Percentiles rank a stretch among this genome's conserved stretches.
Conservation (phyloP, 768 basidiomycete species). For the Russula dissimulans region DNA sequence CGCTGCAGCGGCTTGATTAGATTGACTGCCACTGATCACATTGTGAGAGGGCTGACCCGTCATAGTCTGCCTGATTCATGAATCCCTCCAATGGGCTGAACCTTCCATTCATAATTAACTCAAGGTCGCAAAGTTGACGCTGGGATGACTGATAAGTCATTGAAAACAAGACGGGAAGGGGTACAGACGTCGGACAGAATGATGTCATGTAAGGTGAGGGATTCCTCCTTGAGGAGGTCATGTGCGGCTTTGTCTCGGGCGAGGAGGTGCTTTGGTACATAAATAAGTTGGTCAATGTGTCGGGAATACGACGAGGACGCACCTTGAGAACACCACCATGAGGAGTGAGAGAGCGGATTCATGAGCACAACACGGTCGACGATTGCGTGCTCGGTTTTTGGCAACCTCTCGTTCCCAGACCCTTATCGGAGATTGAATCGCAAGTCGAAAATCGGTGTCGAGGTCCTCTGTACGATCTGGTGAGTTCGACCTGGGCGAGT, state of each 20-base stretch:
- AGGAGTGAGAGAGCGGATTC: too few species aligned
- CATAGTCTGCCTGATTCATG: slow-evolving; percentile 88
- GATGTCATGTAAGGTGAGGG: slow-evolving; percentile 60
- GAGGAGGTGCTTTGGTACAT: slow-evolving; percentile 59
- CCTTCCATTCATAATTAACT: slow-evolving; percentile 92
- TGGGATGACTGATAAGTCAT: slow-evolving; percentile 25
- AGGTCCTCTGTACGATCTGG: too few species aligned
- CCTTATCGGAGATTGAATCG: too few species aligned
- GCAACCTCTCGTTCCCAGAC: too few species aligned
- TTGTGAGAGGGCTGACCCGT: slow-evolving; percentile 43
- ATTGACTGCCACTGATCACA: neutral
- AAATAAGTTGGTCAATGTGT: neutral
- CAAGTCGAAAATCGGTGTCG: too few species aligned
- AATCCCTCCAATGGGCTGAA: slow-evolving; percentile 99
- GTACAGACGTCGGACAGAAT: slow-evolving; percentile 71
- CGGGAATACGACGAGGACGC: neutral
- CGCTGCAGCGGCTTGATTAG: slow-evolving; percentile 38
- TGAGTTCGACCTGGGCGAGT: too few species aligned
- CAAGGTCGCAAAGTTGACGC: slow-evolving; percentile 96
- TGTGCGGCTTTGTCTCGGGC: slow-evolving; percentile 70
- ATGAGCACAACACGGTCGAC: too few species aligned
- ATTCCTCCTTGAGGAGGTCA: slow-evolving; percentile 63
- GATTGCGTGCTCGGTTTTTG: too few species aligned
- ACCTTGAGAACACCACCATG: slow-evolving; percentile 21
- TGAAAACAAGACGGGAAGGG: neutral